Evolutionary conservation across 129 eudicot species (phyloP), one percentile per base, ranked within the genome.

Genomic region (Lonicera japonica): DNA sequence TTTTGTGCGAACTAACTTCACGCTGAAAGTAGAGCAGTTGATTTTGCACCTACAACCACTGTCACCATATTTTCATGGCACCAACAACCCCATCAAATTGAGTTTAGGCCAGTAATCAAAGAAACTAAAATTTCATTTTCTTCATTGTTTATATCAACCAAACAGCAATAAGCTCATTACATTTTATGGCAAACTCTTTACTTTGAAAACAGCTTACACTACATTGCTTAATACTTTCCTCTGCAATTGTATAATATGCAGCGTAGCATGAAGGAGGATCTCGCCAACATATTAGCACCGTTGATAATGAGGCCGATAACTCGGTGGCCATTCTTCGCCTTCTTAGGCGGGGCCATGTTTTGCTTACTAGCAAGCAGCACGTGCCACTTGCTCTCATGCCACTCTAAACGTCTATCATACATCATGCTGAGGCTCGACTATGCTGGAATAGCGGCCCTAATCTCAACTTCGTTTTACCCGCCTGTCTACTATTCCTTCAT

Each of bases 321-420:
- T 0, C 83, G 96, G 13, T 88, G 95, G 96, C 99, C 99, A 22
- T 94, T 94, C 82, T 94, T 82, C 40, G 84, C 95, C 13, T 94
- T 94, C 82, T 57, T 94, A 46, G 99, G 99, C 16, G 99, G 99
- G 4, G 99, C 96, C 60, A 94, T 94, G 96, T 88, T 88, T 60
- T 94, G 95, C 73, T 70, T 94, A 55, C 64, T 94, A 53, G 89
- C 99, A 63, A 94, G 99, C 81, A 86, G 95, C 71, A 52, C 82
- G 0, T 94, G 99, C 76, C 99, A 94, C 85, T 67, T 94, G 53
- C 82, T 94, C 59, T 88, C 89, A 0, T 94, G 99, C 36, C 99
- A 94, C 73, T 94, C 99, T 3, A 78, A 85, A 39, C 87, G 96
- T 1, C 25, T 85, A 0, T 68, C 95, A 15, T 94, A 85, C 85